These are phyloP conservation scores for Cymbidium sinense DNA, from an alignment of 106 monocot species.

Conservation along the genomic window DNA sequence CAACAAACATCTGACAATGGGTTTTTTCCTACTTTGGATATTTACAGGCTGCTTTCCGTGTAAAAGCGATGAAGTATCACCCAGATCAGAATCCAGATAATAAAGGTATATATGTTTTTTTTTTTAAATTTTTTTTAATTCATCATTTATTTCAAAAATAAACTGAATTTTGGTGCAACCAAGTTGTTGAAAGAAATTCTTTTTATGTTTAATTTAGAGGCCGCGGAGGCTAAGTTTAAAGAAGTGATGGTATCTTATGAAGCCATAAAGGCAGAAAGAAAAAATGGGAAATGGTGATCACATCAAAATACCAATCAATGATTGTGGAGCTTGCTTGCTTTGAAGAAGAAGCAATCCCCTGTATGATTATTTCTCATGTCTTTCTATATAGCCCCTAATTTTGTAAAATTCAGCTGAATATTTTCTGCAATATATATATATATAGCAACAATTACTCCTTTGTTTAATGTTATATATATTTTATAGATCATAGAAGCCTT, in stretches of 20 bases:
- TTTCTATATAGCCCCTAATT: neutral
- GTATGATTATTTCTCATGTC: too few species aligned
- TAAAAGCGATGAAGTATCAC: conserved; percentile 87
- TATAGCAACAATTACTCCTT: too few species aligned
- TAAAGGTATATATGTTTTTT: conserved; percentile 81
- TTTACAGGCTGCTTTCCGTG: conserved; percentile 78
- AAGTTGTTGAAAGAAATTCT: neutral
- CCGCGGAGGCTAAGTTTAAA: conserved; percentile 85
- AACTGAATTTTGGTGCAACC: neutral
- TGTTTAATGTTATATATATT: too few species aligned
- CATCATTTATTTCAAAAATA: neutral
- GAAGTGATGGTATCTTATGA: conserved; percentile 85
- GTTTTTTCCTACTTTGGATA: neutral
- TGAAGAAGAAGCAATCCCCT: neutral
- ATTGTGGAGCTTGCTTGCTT: neutral
- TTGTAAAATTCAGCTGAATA: neutral
- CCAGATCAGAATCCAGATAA: conserved; percentile 88
- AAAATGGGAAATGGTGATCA: conserved; percentile 25
- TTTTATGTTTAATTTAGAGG: conserved; percentile 44
- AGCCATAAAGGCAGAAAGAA: conserved; percentile 72
- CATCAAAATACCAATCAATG: neutral
- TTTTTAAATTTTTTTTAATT: neutral
- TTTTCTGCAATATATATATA: too few species aligned
- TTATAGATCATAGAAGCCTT: too few species aligned
- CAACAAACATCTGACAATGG: neutral